phyloP scores from a whole-genome alignment of 306 rosid species.

The Acmispon strigosus region DNA sequence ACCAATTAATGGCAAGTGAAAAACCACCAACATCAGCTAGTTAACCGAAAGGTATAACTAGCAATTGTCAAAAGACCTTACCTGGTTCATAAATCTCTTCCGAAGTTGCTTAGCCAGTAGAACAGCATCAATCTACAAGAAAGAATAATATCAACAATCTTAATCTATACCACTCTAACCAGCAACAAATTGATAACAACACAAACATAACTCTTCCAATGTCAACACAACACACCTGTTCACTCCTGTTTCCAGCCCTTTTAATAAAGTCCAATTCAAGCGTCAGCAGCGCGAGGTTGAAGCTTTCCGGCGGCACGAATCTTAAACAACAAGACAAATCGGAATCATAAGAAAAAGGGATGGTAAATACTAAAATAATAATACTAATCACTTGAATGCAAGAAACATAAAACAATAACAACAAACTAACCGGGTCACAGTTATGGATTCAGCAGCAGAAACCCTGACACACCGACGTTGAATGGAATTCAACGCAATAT shows the following conservation, averaged over 20 bases:
- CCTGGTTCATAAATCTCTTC: conserved; percentile 71
- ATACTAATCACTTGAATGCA: not conserved
- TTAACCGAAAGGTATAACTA: not conserved
- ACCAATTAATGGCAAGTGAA: not conserved
- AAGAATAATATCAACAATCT: not conserved
- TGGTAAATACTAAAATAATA: not conserved
- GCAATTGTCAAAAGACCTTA: conserved; percentile 15
- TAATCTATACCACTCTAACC: not conserved
- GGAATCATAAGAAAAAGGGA: not conserved
- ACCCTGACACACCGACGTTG: conserved; percentile 80
- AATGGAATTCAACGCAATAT: conserved; percentile 74
- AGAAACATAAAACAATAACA: not conserved
- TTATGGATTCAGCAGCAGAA: conserved; percentile 56
- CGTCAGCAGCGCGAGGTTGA: conserved; percentile 65
- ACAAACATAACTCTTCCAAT: not conserved
- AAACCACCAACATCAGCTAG: not conserved
- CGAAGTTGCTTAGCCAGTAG: conserved; percentile 56
- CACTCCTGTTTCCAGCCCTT: conserved; percentile 56
- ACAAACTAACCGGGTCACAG: conserved; percentile 47
- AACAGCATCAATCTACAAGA: conserved; percentile 84
- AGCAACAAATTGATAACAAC: not conserved
- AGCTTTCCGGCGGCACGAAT: conserved; percentile 73
- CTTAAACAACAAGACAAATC: conserved; percentile 32
- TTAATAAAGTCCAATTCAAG: conserved; percentile 86
- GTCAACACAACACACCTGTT: conserved; percentile 49